These are phyloP conservation scores for Gentiana straminea DNA, from an alignment of 257 asterid species.

Conservation along the genomic window DNA sequence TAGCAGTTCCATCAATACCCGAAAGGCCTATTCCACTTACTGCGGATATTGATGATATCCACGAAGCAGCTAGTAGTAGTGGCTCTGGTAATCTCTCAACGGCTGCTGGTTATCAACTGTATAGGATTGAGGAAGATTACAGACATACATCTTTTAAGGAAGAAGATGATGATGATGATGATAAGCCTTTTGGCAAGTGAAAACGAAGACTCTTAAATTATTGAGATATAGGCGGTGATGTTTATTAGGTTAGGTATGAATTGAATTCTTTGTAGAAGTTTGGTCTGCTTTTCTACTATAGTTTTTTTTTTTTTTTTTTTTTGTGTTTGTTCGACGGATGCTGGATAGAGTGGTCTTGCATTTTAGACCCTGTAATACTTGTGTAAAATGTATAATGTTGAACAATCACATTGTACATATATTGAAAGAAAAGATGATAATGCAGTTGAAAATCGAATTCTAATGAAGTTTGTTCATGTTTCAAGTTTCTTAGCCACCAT, in stretches of 20 bases:
- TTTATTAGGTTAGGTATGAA: not conserved
- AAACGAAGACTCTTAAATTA: too few species aligned
- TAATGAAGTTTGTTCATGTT: too few species aligned
- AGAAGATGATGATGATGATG: conserved; percentile 2
- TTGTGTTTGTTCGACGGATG: conserved; percentile 3
- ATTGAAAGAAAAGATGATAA: not conserved
- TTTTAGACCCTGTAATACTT: conserved; percentile 5
- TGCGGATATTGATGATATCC: conserved; percentile 60
- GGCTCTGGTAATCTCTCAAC: conserved; percentile 65
- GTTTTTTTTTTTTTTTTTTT: not conserved
- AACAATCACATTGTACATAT: conserved; percentile 4
- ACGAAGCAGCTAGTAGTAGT: conserved; percentile 53
- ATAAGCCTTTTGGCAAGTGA: conserved; percentile 11
- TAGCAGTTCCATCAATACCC: conserved; percentile 60
- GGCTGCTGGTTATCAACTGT: conserved; percentile 50
- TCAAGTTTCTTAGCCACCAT: too few species aligned
- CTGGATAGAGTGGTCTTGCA: conserved; percentile 11
- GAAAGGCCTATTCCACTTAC: conserved; percentile 70
- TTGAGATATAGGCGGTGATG: too few species aligned
- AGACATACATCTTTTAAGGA: conserved; percentile 10
- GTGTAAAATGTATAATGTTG: conserved; percentile 1
- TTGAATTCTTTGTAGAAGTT: not conserved
- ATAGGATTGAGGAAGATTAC: conserved; percentile 19
- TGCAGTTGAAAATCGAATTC: too few species aligned
- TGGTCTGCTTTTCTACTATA: conserved; percentile 3